phyloP scores from a whole-genome alignment of 495 filamentous ascomycete genomes.

The Rhypophila decipiens region DNA sequence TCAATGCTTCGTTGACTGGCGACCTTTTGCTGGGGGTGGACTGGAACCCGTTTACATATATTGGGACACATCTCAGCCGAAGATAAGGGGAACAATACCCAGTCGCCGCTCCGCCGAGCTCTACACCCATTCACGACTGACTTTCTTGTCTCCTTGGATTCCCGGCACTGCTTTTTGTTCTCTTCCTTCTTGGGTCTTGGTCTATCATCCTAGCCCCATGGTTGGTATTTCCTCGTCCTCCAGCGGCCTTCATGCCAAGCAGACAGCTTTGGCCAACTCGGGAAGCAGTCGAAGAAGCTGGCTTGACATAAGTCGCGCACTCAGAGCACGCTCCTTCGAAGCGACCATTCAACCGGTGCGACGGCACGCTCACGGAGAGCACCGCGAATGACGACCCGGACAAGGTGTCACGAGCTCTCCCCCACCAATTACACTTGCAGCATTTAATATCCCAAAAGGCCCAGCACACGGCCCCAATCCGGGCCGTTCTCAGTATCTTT shows the following conservation, averaged over 20 bases:
- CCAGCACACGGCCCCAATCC: conserved; percentile 4
- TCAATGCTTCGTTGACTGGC: not conserved
- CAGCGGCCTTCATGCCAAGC: no score
- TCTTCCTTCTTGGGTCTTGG: no score
- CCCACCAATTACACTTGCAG: conserved; percentile 22
- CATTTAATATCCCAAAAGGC: conserved; percentile 21
- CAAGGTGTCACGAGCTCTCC: conserved; percentile 19
- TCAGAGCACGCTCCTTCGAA: no score
- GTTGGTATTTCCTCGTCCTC: no score
- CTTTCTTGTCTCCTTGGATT: no score
- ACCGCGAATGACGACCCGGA: conserved; percentile 18
- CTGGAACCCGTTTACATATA: conserved; percentile 8
- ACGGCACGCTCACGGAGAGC: conserved; percentile 6
- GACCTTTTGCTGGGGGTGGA: not conserved
- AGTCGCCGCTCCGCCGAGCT: conserved; percentile 1
- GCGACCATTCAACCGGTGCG: conserved; percentile 17
- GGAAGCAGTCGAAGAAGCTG: no score
- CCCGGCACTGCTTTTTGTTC: no score
- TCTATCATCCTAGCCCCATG: no score
- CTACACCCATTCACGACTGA: no score
- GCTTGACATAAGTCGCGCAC: no score
- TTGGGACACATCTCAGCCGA: conserved; percentile 10
- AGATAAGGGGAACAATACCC: conserved; percentile 12
- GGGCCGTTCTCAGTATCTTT: no score
- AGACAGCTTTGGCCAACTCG: no score